Conservation (phyloP, 2,329 filamentous ascomycete species). For the Scolecobasidium constrictum region DNA sequence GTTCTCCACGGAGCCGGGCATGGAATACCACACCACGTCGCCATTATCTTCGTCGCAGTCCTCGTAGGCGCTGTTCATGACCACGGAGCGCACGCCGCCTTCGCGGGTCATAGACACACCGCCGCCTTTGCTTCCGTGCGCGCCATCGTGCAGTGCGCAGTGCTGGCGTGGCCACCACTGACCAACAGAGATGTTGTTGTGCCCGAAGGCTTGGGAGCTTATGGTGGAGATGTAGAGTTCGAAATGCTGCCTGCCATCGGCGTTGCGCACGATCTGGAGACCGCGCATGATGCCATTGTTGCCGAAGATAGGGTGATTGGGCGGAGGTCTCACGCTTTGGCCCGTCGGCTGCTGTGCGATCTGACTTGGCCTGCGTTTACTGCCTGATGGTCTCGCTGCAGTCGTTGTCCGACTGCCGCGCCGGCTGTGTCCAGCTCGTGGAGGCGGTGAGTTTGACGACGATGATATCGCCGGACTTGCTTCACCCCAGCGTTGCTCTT, state of each 20-base stretch:
- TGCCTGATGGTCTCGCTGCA: no score
- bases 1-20: neutral
- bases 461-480: no score
- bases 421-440: no score
- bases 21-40: neutral
- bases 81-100: neutral
- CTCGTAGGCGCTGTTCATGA: constrained; percentile 2
- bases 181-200: constrained; percentile 1
- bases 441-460: no score
- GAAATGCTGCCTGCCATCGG: neutral
- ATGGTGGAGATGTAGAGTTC: neutral
- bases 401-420: no score
- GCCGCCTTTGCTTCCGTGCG: neutral
- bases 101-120: neutral
- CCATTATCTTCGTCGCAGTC: constrained; percentile 1
- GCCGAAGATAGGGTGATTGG: constrained; percentile 2
- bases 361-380: no score
- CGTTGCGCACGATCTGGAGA: neutral
- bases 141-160: neutral
- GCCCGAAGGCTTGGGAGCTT: neutral
- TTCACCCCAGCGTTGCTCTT: no score
- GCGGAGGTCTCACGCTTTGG: neutral
- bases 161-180: constrained; percentile 5
- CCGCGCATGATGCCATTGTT: constrained; percentile 2
- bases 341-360: no score